Conservation (phyloP, 148 eudicot species). For the Persicaria maculosa region DNA sequence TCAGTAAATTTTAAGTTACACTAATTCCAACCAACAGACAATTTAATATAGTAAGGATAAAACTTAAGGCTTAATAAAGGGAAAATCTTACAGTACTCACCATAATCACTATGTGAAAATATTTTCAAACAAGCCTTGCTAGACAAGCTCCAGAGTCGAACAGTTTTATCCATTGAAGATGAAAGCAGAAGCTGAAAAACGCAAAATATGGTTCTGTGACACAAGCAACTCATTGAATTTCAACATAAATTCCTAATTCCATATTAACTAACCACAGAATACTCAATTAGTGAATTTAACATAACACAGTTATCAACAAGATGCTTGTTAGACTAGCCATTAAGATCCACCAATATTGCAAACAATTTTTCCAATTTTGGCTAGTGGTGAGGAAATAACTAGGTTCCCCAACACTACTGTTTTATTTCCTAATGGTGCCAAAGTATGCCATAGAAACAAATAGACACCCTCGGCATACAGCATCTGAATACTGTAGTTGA, state of each 20-base stretch:
- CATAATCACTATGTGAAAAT: conserved; percentile 97
- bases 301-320: neutral
- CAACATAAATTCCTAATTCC: neutral
- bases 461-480: neutral
- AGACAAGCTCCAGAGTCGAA: conserved; percentile 84
- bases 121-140: conserved; percentile 83
- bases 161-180: conserved; percentile 98
- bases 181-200: conserved; percentile 80
- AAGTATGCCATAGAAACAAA: neutral
- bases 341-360: neutral
- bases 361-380: neutral
- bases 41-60: neutral
- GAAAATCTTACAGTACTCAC: conserved; percentile 29
- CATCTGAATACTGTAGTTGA: neutral
- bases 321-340: neutral
- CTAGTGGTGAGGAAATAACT: neutral
- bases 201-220: neutral
- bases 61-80: neutral
- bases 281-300: neutral
- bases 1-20: neutral
- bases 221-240: neutral
- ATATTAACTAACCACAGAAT: neutral
- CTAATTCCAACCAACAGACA: too few species aligned
- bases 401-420: neutral
- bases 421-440: neutral